phyloP scores from a whole-genome alignment of 306 rosid genomes.

The Glycine latifolia region DNA sequence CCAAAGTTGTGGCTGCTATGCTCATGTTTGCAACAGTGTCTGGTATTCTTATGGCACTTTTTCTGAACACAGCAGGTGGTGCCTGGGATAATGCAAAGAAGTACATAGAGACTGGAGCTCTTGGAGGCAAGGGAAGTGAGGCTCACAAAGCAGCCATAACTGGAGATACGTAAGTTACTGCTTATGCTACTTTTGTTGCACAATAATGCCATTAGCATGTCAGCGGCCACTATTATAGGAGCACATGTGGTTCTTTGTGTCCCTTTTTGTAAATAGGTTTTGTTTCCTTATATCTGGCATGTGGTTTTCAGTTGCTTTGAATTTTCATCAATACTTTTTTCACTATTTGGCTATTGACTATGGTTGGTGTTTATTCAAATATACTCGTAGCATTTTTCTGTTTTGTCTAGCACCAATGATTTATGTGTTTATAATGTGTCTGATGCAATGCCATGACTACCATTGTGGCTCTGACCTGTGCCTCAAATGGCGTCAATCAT shows the following conservation, averaged over 20 bases:
- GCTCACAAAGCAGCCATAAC: conserved; percentile 96
- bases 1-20: conserved; percentile 92
- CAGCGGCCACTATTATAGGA: background rate
- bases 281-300: conserved; percentile 14
- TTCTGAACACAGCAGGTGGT: conserved; percentile 96
- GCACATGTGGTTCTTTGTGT: background rate
- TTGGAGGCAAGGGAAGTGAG: conserved; percentile 98
- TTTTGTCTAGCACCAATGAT: background rate
- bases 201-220: conserved; percentile 17
- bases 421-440: conserved; percentile 6
- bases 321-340: conserved; percentile 8
- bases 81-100: conserved; percentile 99
- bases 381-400: background rate
- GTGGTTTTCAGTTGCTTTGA: conserved; percentile 6
- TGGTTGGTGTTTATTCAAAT: background rate
- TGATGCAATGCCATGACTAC: conserved; percentile 22
- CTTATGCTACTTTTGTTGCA: conserved; percentile 11
- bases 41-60: conserved; percentile 98
- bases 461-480: background rate
- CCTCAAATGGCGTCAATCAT: conserved; percentile 5
- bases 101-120: conserved; percentile 96
- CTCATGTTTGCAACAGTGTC: conserved; percentile 97
- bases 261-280: conserved; percentile 5
- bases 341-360: background rate
- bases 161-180: conserved; percentile 89